These are phyloP conservation scores for Imleria badia DNA, from an alignment of 768 basidiomycete genomes.

Conservation along the genomic window DNA sequence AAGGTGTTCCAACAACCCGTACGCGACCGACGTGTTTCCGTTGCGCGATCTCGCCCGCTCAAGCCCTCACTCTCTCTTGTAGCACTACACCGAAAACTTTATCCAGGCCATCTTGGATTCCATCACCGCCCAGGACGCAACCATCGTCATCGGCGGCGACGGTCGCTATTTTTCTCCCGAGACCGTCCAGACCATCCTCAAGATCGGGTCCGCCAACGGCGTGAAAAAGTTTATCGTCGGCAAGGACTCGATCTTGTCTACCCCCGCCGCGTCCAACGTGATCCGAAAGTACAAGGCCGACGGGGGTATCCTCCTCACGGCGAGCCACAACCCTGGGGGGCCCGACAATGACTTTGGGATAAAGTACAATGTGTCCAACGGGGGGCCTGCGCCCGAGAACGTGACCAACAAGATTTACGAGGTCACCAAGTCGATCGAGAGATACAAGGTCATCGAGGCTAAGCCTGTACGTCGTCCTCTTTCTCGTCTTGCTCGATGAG, in stretches of 20 bases:
- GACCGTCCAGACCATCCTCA: conserved; percentile 87
- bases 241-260: conserved; percentile 89
- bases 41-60: conserved; percentile 12
- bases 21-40: conserved; percentile 25
- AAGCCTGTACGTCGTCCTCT: conserved; percentile 61
- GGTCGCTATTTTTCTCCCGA: conserved; percentile 90
- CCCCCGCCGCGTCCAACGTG: conserved; percentile 93
- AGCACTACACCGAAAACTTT: conserved; percentile 99
- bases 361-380: conserved; percentile 98
- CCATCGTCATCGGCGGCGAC: conserved; percentile 95
- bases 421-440: conserved; percentile 80
- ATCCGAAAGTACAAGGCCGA: conserved; percentile 96
- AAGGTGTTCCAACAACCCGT: conserved; percentile 98
- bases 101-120: conserved; percentile 92
- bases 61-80: conserved; percentile 16
- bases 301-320: conserved; percentile 96
- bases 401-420: conserved; percentile 96
- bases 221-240: conserved; percentile 92
- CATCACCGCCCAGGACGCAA: conserved; percentile 74
- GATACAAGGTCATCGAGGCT: conserved; percentile 82
- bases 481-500: not conserved
- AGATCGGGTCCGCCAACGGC: conserved; percentile 92
- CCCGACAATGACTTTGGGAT: conserved; percentile 99
- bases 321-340: conserved; percentile 97
- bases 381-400: conserved; percentile 94